Base-by-base conservation (phyloP, 345 rosid genomes). In the Gossypioides kirkii region DNA sequence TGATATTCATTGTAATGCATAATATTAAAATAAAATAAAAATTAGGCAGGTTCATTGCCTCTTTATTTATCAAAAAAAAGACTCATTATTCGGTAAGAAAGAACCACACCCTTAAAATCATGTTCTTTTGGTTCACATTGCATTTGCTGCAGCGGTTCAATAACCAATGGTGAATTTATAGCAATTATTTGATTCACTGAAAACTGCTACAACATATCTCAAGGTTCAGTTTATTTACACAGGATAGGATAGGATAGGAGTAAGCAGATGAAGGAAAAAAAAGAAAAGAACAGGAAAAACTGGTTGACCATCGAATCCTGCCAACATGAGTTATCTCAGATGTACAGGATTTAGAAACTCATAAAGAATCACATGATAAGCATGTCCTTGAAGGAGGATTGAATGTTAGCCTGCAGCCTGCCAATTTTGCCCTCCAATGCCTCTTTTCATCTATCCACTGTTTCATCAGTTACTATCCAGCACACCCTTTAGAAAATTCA, bases 401-500 rank as follows among this genome's bases (percentile, higher is more conserved):
- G 64, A 54, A 61, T 47, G 61, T 50, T 78, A 52, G 63, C 74
- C 73, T 20, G 69, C 64, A 72, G 63, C 72, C 18, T 8, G 10
- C 71, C 70, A 32, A 55, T 42, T 53, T 17, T 16, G 8, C 45
- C 61, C 36, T 75, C 53, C 55, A 60, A 61, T 38, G 75, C 16
- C 41, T 49, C 59, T 63, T 8, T 13, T 14, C 1, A 54, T 17
- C 16, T 17, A 69, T 61, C 72, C 60, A 17, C 45, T 45, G 10
- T 66, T 71, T 86, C 86, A 88, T 12, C 87, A 73, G 84, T 88
- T 80, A 8, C 89, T n/a, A 66, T 90, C 98, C n/a, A 92, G 81
- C 23, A 81, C 90, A 4, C 92, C 96, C 84, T 92, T 94, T 7
- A 94, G 88, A 60, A 92, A 77, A 80, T 92, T 88, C 75, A 92